Evolutionary conservation across 495 filamentous ascomycete species (phyloP), one percentile per base, ranked within the genome.

Genomic region (Daldinia concentrica): DNA sequence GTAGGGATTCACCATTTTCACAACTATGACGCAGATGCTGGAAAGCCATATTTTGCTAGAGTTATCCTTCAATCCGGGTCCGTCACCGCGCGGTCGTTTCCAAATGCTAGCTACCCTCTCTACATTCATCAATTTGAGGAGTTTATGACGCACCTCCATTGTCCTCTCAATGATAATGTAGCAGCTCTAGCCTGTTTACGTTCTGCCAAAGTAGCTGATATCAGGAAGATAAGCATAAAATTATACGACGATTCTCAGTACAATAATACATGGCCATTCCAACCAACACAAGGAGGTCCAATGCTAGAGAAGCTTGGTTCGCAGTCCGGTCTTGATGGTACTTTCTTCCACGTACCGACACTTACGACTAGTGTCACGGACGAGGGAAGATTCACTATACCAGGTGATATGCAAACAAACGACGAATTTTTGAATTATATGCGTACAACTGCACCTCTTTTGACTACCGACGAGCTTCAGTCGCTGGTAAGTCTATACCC

Each of bases 1-100:
- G 85, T 85, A 63, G 84, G 78, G 66, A 58, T 66, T 30, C 64
- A 65, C 3, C 63, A 66, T 15, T 69, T 69, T 32, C 71, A 73
- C 57, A 69, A 86, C 66, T 82, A 85, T 56, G 76, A 72, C 24
- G 61, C 69, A 9, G 37, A 61, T 9, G 22, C 60, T 32, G 56
- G 51, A 2, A 66, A 68, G 12, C 74, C 79, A 9, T 82, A 87
- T 27, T 90, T 90, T 66, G 81, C 84, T 64, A 86, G 85, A 69
- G 86, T 83, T 26, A 86, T 90, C 63, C 79, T 89, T 12, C 88
- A 91, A 72, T 90, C 88, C 4, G 89, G 89, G 41, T 85, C 85
- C 1, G 80, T 86, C 4, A 90, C 88, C 2, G 86, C 89, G 8
- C 83, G 89, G 19, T 83, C 86, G 2, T 84, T 89, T 24, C 84